Evolutionary conservation across 192 early-diverging fungal species (phyloP), one percentile per base, ranked within the genome.

Genomic region (Gonapodya prolifera): DNA sequence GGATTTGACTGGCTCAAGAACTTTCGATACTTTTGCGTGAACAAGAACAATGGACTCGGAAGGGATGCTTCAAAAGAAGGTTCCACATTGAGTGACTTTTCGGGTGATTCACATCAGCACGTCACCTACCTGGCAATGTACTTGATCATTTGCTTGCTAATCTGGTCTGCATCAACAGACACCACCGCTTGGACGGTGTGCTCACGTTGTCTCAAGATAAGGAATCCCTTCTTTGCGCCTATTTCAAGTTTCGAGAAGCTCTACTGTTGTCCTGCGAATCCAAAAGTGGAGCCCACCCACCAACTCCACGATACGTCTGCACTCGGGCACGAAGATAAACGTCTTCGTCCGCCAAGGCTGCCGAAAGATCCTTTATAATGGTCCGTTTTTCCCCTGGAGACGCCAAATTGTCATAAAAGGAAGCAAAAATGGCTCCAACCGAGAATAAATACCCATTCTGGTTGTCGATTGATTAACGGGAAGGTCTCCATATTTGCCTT

Each of bases 91-190:
- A 70, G 18, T 35, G n/a, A 28, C 2, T 1, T 8, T n/a, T 1
- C 1, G 18, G 1, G 34, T 29, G 76, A 79, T 30, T 1, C 36
- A 8, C 28, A 1, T 29, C 34, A 81, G 1, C 34, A 36, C 16
- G n/a, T 29, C 61, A 77, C 76, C 73, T 83, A 92, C 89, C 82
- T 84, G 32, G 81, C 80, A 35, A 91, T 90, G 86, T 92, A 99
- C 85, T 96, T 98, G 77, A 96, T 86, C 95, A 99, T 97, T 74
- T 94, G 89, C 87, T 96, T 97, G 91, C 95, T 97, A 79, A 97
- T 86, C 2, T 81, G 86, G 30, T 84, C 79, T 23, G 87, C 90
- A 79, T 96, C 86, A 45, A 87, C 88, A 18, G 86, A 80, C 31
- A 98, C 77, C 70, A 99, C 86, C 34, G 89, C 94, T 85, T 99